Evolutionary conservation across 208 protist genomes (phyloP), one percentile per base, ranked within the genome.

Genomic region (Spongospora subterranea): DNA sequence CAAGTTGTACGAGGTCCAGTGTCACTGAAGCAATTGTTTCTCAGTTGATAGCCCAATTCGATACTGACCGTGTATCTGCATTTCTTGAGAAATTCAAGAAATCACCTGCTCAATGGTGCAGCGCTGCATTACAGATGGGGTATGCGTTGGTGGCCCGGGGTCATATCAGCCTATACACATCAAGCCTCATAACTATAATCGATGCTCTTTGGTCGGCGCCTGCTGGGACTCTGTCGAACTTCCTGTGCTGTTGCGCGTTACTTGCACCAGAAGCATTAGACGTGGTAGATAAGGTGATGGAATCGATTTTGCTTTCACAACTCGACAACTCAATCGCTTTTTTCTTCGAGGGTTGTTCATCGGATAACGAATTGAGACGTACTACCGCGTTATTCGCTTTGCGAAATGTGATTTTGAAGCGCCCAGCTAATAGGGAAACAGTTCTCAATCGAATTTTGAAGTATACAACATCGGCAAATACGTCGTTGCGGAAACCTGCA

Each of bases 361-460:
- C 71, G 71, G 71, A 43, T 35, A 35, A n/a, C 71, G 71, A 82
- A 39, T 82, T 35, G 71, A 60, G 24, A 60, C 50, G 50, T 6
- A 60, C 50, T 29, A 24, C 35, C 13, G 71, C 71, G 6, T n/a
- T 82, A 43, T 82, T 82, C 71, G 71, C 71, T 35, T 43, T 82
- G n/a, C 71, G 71, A 35, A n/a, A 82, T n/a, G 71, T 82, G 17
- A n/a, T 82, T 35, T 40, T 82, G 71, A 82, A 82, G n/a, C 71
- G 71, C 6, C 71, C 71, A 20, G 71, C 71, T 20, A n/a, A 82
- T 82, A 35, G n/a, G 13, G 6, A 6, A 6, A 43, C 6, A 13
- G 35, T 82, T 43, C 40, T 82, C 13, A 6, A 82, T 20, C 35
- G 6, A 17, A 6, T 82, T 6, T 43, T 82, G n/a, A 45, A 6